Base-by-base conservation (phyloP, 169 alveolate genomes). In the Amoebophrya sp. region DNA sequence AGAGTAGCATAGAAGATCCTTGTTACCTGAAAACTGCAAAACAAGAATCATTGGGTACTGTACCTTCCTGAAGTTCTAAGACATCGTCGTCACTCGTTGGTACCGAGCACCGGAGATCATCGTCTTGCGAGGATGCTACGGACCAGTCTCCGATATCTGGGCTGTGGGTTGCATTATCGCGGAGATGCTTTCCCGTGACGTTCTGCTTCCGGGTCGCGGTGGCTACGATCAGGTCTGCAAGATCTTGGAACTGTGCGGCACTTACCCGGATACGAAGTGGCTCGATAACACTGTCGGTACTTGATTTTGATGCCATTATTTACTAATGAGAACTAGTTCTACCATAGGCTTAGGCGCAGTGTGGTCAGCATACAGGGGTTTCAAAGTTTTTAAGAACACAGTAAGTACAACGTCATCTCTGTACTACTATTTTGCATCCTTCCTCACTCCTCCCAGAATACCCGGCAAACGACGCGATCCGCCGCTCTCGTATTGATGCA, bases 71-170 rank as follows among this genome's bases (percentile, higher is more conserved):
- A n/a, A n/a, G n/a, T n/a, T n/a, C n/a, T n/a, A n/a, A n/a, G n/a
- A n/a, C n/a, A n/a, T n/a, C 40, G 96, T 95, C 41, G 96, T 94
- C 89, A 94, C 96, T 26, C 92, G 96, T 78, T 96, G 97, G 98
- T 96, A 96, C 94, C 91, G 98, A 91, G 95, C 98, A 10, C 98
- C 98, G 12, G 98, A 97, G 95, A 96, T 95, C 41, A 93, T 96
- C 65, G 93, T 96, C 77, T 93, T 95, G 89, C 94, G 96, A 29
- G 93, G 95, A 3, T 92, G 93, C 91, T 96, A 96, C 91, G 95
- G 96, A 10, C 96, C 95, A 90, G 96, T 97, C 40, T 95, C 95
- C 89, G 98, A 96, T 92, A 94, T 96, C 54, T 96, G 98, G 97
- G 94, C 96, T 89, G 92, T 96, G 33, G 98, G 97, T 0, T 96